Percentiles rank a stretch among this genome's conserved stretches.
These are phyloP conservation scores for Nemania diffusa DNA, from an alignment of 2,329 filamentous ascomycete genomes.

Conservation along the genomic window DNA sequence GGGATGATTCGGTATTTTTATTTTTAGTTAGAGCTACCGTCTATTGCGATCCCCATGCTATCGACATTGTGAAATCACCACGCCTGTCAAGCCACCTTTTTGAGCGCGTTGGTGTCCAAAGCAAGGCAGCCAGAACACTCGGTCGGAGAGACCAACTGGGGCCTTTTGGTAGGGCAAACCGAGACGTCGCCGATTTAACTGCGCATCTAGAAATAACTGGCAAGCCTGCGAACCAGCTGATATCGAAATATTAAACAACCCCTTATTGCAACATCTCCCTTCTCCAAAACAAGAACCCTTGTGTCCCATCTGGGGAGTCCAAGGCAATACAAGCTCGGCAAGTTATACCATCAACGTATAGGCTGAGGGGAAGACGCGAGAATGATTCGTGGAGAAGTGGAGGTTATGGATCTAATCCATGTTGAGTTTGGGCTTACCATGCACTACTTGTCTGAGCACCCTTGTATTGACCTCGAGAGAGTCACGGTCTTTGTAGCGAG, in stretches of 20 bases:
- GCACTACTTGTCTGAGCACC: neutral
- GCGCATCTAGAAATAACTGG: slow-evolving; percentile 10
- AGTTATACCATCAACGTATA: neutral
- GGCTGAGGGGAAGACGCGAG: slow-evolving; percentile 1
- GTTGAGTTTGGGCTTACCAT: slow-evolving; percentile 2
- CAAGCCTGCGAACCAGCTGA: neutral
- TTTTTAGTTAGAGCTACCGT: slow-evolving; percentile 15
- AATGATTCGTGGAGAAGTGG: neutral
- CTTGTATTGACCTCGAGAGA: slow-evolving; percentile 15
- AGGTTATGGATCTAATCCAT: slow-evolving; percentile 4
- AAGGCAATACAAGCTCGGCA: slow-evolving; percentile 4
- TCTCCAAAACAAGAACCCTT: slow-evolving; percentile 9
- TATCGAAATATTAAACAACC: slow-evolving; percentile 2
- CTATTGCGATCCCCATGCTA: neutral
- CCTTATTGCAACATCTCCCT: neutral
- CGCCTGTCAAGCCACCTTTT: neutral
- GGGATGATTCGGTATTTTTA: neutral
- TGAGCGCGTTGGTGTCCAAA: neutral
- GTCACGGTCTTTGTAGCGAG: slow-evolving; percentile 17
- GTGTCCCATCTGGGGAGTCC: neutral
- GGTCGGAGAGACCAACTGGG: neutral
- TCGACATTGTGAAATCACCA: neutral
- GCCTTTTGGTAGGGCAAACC: neutral
- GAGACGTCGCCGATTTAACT: neutral
- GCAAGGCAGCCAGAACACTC: neutral